Evolutionary conservation across 305 asterid genomes (phyloP).

Genomic region (Solanum hybrid): DNA sequence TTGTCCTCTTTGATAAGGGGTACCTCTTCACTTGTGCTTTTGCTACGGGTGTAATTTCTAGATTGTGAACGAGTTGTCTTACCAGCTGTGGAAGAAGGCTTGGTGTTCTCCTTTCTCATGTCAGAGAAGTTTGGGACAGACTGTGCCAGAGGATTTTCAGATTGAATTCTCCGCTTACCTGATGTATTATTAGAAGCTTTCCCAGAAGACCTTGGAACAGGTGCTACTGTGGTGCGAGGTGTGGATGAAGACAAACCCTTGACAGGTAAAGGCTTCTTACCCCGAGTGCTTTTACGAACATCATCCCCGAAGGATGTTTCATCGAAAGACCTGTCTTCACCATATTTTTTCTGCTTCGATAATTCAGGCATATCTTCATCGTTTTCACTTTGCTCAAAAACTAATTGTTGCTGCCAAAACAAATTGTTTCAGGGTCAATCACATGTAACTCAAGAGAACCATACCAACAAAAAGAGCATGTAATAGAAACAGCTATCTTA

Average conservation of each 20-base stretch:
- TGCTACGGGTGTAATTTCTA: conserved; percentile 65
- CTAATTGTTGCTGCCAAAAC: conserved; percentile 65
- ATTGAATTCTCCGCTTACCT: conserved; percentile 53
- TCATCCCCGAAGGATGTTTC: conserved; percentile 37
- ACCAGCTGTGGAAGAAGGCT: conserved; percentile 57
- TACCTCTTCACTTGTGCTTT: conserved; percentile 51
- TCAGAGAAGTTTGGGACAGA: conserved; percentile 63
- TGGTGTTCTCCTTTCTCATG: conserved; percentile 69
- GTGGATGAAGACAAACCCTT: conserved; percentile 48
- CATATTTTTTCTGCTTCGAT: conserved; percentile 26
- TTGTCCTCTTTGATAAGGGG: conserved; percentile 61
- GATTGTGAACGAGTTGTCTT: conserved; percentile 56
- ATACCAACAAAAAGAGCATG: conserved; percentile 17
- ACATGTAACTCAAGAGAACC: conserved; percentile 9
- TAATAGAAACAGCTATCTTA: conserved; percentile 14
- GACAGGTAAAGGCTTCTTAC: conserved; percentile 50
- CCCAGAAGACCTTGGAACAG: conserved; percentile 48
- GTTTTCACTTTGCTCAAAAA: conserved; percentile 60
- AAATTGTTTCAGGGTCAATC: conserved; percentile 41
- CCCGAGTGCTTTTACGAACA: conserved; percentile 31
- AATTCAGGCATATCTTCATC: conserved; percentile 44
- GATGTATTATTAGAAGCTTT: conserved; percentile 42
- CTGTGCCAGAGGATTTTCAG: conserved; percentile 80
- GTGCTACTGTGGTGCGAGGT: conserved; percentile 50
- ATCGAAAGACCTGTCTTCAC: conserved; percentile 29